Evolutionary conservation across 1,284 basidiomycete species (phyloP).

Genomic region (Puccinia triticina): DNA sequence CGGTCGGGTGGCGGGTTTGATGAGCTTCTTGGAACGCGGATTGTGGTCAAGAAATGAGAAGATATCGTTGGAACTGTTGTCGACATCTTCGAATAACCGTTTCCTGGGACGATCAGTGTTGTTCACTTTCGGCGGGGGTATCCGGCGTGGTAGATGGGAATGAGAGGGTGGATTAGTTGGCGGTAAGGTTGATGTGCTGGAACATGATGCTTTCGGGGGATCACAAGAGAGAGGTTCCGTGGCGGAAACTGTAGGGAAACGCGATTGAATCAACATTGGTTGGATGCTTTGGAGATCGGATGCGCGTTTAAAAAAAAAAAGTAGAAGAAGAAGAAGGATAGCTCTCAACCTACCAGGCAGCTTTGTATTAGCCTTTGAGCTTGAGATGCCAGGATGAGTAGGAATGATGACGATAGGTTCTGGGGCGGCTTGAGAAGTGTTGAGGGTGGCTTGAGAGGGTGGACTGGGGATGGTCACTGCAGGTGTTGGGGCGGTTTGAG

Average conservation of each 20-base stretch:
- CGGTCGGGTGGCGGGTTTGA: constrained; percentile 26
- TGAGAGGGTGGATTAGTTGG: not conserved
- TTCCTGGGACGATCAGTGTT: constrained; percentile 3
- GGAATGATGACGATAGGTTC: not conserved
- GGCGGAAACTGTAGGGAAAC: not conserved
- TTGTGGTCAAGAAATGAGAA: constrained; percentile 47
- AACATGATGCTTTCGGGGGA: constrained; percentile 12
- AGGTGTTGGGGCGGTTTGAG: not conserved
- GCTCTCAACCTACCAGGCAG: not conserved
- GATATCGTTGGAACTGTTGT: constrained; percentile 41
- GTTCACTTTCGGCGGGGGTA: not conserved
- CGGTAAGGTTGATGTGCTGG: constrained; percentile 2
- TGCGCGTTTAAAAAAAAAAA: too few relatives aligned
- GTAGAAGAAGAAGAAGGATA: not conserved
- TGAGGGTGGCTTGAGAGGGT: not conserved
- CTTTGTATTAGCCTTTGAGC: not conserved
- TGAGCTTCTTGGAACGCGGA: not conserved
- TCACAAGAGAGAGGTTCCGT: not conserved
- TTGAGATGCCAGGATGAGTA: not conserved
- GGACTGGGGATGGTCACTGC: not conserved
- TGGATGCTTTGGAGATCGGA: not conserved
- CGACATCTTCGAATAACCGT: constrained; percentile 38
- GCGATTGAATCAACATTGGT: constrained; percentile 1
- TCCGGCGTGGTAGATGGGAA: constrained; percentile 10
- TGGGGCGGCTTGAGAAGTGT: not conserved